Base-by-base conservation (phyloP, 2,329 filamentous ascomycete genomes). In the Pestalotiopsis sp. region DNA sequence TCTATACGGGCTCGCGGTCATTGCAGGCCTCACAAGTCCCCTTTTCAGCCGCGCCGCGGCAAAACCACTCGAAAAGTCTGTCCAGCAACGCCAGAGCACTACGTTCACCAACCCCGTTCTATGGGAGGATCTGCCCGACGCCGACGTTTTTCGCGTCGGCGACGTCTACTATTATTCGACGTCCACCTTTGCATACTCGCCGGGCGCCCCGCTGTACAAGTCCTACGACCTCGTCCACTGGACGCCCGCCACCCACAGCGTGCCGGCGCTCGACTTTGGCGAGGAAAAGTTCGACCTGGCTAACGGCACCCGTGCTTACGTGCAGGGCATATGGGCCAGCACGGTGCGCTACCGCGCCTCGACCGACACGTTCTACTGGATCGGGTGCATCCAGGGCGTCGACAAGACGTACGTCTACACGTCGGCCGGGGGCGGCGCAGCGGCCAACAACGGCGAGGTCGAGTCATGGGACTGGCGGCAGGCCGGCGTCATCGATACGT, bases 361-460 rank as follows among this genome's bases (percentile, higher is more conserved):
- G 20, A 72, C 71, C 59, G 68, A 69, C 3, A 72, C 56, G 25
- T 75, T 71, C 70, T 74, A 75, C 59, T 75, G 87, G 87, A 81
- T 87, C 9, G 88, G 87, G 0, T 90, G 87, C 71, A 79, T 87
- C 66, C 81, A 86, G 56, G 83, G 80, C 64, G 27, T 77, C 80
- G 38, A 31, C 27, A 80, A 81, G 11, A 87, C 87, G 0, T 88
- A 87, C 73, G 77, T 90, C 45, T 90, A 84, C 71, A 87, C 86
- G 0, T 81, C 87, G 1, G 27, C 41, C 7, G 64, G 64, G 7
- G 59, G 27, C 4, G 23, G 52, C 17, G 64, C 64, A 6, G 58
- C 36, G 4, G 20, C 36, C 20, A 60, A 62, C 36, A 14, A 36
- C 2, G 65, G 65, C 23, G 39, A 62, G 20, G 58, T 0, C 61